Evolutionary conservation across 1,284 basidiomycete genomes (phyloP).

Genomic region (Meira miltonrushii): DNA sequence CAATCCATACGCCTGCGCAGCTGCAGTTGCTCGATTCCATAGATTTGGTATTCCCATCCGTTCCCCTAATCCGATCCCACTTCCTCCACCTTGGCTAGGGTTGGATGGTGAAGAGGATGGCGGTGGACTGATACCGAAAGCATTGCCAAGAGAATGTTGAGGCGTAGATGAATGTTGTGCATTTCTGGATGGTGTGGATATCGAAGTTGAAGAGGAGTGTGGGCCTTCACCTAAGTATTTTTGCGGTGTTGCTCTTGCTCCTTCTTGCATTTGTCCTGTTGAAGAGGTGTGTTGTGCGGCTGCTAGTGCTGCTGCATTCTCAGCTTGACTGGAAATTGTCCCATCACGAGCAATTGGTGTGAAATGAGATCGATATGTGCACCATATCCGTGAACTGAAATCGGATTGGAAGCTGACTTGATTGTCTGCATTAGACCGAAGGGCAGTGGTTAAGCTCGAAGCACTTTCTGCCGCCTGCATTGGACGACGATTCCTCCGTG

Average conservation of each 20-base stretch:
- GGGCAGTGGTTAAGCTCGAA: not conserved
- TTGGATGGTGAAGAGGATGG: not conserved
- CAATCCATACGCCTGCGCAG: conserved; percentile 34
- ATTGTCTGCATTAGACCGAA: not conserved
- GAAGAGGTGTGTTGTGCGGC: conserved; percentile 6
- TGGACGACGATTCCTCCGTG: not conserved
- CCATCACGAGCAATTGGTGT: conserved; percentile 45
- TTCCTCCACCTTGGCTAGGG: not conserved
- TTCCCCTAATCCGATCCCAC: conserved; percentile 25
- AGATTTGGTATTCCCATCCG: conserved; percentile 43
- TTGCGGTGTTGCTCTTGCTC: not conserved
- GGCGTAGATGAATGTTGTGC: not conserved
- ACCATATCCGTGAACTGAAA: conserved; percentile 45
- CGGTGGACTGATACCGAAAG: not conserved
- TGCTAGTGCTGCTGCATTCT: conserved; percentile 22
- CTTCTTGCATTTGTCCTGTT: not conserved
- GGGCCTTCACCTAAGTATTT: not conserved
- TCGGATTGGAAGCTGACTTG: conserved; percentile 21
- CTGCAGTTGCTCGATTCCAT: conserved; percentile 42
- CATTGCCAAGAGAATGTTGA: not conserved
- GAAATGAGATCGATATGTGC: conserved; percentile 48
- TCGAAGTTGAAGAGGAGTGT: not conserved
- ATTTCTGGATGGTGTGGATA: not conserved
- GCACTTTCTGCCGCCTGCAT: not conserved
- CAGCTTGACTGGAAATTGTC: conserved; percentile 43